Evolutionary conservation across 2,329 filamentous ascomycete genomes (phyloP).

Genomic region (Trichoderma afroharzianum): DNA sequence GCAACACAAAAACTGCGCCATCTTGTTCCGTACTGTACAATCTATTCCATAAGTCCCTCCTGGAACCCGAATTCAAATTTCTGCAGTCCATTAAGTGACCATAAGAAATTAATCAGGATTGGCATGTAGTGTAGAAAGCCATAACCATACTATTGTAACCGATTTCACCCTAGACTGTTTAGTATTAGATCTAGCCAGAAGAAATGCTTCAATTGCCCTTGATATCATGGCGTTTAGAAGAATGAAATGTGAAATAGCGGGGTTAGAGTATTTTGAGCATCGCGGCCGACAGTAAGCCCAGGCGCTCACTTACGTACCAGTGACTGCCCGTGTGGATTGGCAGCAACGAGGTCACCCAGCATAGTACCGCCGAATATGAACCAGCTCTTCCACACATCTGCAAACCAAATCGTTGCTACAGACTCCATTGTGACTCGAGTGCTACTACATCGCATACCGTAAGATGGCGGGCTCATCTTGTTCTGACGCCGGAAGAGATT

Average conservation of each 20-base stretch:
- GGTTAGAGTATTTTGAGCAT: background rate
- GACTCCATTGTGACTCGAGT: background rate
- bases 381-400: background rate
- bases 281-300: background rate
- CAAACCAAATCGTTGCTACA: background rate
- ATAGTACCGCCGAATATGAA: background rate
- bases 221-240: background rate
- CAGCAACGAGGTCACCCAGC: too few species aligned
- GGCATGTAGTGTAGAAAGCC: background rate
- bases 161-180: background rate
- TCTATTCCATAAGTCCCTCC: background rate
- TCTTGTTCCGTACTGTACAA: background rate
- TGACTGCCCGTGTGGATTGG: too few species aligned
- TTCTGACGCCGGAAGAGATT: background rate
- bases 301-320: background rate
- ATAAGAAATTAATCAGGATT: background rate
- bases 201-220: background rate
- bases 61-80: background rate
- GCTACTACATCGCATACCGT: background rate
- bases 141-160: background rate
- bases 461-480: background rate
- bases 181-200: background rate
- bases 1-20: background rate
- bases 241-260: background rate
- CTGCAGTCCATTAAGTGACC: background rate